Conservation (phyloP, 1,284 basidiomycete species). For the Limonomyces culmigenus region DNA sequence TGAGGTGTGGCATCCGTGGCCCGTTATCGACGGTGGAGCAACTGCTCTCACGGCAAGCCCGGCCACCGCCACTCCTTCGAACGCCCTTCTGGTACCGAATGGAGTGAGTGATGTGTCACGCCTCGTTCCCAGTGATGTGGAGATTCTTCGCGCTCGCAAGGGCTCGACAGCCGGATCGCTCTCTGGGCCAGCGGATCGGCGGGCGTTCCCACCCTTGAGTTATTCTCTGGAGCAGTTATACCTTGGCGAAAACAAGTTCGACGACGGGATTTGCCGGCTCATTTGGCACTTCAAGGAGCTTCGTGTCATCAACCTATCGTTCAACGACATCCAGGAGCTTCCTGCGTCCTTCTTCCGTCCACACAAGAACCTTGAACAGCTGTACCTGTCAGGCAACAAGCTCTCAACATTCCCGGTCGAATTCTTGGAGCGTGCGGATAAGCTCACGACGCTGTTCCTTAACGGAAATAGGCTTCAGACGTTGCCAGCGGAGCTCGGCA, state of each 20-base stretch:
- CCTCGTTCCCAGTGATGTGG: background rate
- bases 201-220: constrained; percentile 47
- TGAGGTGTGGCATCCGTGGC: constrained; percentile 55
- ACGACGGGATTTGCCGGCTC: constrained; percentile 67
- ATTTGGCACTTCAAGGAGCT: constrained; percentile 66
- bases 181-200: constrained; percentile 7
- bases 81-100: background rate
- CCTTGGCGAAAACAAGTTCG: constrained; percentile 81
- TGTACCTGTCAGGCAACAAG: constrained; percentile 91
- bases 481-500: constrained; percentile 79
- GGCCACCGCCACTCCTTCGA: constrained; percentile 1
- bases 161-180: constrained; percentile 21
- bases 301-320: constrained; percentile 80
- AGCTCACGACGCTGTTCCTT: constrained; percentile 65
- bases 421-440: constrained; percentile 56
- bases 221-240: constrained; percentile 64
- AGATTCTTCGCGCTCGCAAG: constrained; percentile 20
- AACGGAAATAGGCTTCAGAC: constrained; percentile 94
- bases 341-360: constrained; percentile 65
- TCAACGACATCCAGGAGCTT: constrained; percentile 91
- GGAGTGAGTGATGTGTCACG: too few relatives aligned
- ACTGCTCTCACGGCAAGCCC: constrained; percentile 5
- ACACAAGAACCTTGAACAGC: constrained; percentile 55
- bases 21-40: too few relatives aligned
- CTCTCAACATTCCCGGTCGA: constrained; percentile 83